These are phyloP conservation scores for Knoxdaviesia proteae DNA, from an alignment of 2,329 filamentous ascomycete genomes.

Conservation along the genomic window DNA sequence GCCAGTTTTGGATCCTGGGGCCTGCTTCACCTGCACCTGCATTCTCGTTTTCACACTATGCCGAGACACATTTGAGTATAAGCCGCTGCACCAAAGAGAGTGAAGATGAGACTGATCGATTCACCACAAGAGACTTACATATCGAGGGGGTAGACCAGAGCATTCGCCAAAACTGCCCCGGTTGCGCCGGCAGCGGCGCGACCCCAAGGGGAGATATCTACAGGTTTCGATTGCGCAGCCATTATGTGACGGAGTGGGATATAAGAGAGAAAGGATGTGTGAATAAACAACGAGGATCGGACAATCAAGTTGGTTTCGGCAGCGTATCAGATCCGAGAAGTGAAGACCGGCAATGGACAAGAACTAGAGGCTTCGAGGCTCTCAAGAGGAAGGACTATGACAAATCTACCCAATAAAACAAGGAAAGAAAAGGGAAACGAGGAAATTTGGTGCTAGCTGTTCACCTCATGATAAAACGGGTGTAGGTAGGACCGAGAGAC, in stretches of 20 bases:
- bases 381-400: too few species aligned
- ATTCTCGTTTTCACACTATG: slow-evolving; percentile 81
- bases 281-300: not conserved
- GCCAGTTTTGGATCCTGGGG: not conserved
- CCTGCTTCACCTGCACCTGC: slow-evolving; percentile 56
- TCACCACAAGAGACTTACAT: slow-evolving; percentile 40
- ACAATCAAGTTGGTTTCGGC: too few species aligned
- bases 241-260: slow-evolving; percentile 12
- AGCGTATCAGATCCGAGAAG: too few species aligned
- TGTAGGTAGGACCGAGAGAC: too few species aligned
- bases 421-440: not conserved
- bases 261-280: not conserved
- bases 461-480: too few species aligned
- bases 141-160: slow-evolving; percentile 86
- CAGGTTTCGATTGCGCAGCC: slow-evolving; percentile 41
- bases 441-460: not conserved
- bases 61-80: not conserved
- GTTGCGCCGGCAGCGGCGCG: slow-evolving; percentile 80
- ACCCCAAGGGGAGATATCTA: slow-evolving; percentile 71
- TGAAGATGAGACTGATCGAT: not conserved
- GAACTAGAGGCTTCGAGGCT: too few species aligned
- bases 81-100: not conserved
- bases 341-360: too few species aligned
- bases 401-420: not conserved
- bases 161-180: slow-evolving; percentile 85